Evolutionary conservation across 306 rosid genomes (phyloP).

Genomic region (Lablab purpureus): DNA sequence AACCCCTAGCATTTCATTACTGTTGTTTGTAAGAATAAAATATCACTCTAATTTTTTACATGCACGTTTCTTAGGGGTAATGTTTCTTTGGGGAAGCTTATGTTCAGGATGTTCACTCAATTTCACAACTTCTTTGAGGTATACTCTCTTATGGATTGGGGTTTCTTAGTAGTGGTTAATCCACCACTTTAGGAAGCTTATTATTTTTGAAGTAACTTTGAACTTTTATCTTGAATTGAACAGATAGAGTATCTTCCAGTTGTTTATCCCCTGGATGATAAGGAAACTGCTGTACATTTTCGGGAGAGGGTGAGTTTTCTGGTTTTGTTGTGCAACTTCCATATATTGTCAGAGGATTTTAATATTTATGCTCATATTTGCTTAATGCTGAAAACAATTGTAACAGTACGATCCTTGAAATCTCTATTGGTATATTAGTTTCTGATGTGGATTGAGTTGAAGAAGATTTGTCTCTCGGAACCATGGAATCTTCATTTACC

Average conservation of each 20-base stretch:
- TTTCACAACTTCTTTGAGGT: slow-evolving; percentile 98
- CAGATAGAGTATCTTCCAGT: slow-evolving; percentile 99
- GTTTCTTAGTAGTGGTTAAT: slow-evolving; percentile 26
- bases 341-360: slow-evolving; percentile 6
- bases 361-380: slow-evolving; percentile 20
- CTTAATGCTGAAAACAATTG: neutral
- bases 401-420: slow-evolving; percentile 2
- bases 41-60: slow-evolving; percentile 35
- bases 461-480: neutral
- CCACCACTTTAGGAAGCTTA: slow-evolving; percentile 1
- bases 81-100: slow-evolving; percentile 80
- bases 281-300: slow-evolving; percentile 78
- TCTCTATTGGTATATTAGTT: neutral
- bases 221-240: slow-evolving; percentile 43
- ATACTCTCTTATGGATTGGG: slow-evolving; percentile 39
- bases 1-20: slow-evolving; percentile 38
- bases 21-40: slow-evolving; percentile 38
- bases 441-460: slow-evolving; percentile 11
- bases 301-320: slow-evolving; percentile 77
- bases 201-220: slow-evolving; percentile 34
- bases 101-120: slow-evolving; percentile 96
- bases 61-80: slow-evolving; percentile 70
- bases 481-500: neutral
- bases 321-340: slow-evolving; percentile 27
- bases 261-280: slow-evolving; percentile 68